These are phyloP conservation scores for Trametes sanguinea DNA, from an alignment of 768 basidiomycete species.

Conservation along the genomic window DNA sequence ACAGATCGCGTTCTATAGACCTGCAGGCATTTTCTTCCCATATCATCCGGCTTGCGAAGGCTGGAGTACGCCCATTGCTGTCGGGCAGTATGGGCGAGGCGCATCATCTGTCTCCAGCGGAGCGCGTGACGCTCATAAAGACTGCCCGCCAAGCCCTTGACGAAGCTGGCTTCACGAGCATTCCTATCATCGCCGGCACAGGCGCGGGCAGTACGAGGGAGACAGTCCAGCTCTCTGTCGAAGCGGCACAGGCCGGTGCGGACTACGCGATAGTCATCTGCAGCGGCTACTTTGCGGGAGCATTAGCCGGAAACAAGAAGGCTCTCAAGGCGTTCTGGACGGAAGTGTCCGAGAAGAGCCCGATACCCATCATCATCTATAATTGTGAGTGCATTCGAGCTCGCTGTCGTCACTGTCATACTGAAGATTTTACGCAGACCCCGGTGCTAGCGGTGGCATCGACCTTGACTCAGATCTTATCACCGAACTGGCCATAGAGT, in stretches of 20 bases:
- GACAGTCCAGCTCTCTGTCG: conserved; percentile 72
- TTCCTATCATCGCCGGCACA: conserved; percentile 81
- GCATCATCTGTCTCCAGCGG: conserved; percentile 46
- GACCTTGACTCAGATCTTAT: conserved; percentile 90
- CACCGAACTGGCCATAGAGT: conserved; percentile 71
- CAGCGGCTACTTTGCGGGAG: conserved; percentile 85
- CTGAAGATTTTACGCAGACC: conserved; percentile 50
- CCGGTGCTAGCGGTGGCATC: conserved; percentile 84
- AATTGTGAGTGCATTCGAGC: conserved; percentile 62
- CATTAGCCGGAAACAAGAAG: conserved; percentile 54
- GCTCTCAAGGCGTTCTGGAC: conserved; percentile 80
- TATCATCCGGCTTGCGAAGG: conserved; percentile 41
- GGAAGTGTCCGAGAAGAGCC: conserved; percentile 76
- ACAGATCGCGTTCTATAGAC: conserved; percentile 31
- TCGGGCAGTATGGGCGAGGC: conserved; percentile 51
- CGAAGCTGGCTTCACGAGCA: conserved; percentile 50
- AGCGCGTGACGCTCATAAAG: conserved; percentile 32
- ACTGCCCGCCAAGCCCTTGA: conserved; percentile 70
- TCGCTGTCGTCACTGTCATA: background rate
- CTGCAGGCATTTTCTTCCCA: conserved; percentile 41
- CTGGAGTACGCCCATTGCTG: conserved; percentile 40
- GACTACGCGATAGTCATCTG: conserved; percentile 85
- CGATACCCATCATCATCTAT: conserved; percentile 86
- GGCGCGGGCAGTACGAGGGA: conserved; percentile 83
- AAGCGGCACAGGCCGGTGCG: conserved; percentile 83